Conservation (phyloP, 345 rosid genomes). For the Jatropha curcas region DNA sequence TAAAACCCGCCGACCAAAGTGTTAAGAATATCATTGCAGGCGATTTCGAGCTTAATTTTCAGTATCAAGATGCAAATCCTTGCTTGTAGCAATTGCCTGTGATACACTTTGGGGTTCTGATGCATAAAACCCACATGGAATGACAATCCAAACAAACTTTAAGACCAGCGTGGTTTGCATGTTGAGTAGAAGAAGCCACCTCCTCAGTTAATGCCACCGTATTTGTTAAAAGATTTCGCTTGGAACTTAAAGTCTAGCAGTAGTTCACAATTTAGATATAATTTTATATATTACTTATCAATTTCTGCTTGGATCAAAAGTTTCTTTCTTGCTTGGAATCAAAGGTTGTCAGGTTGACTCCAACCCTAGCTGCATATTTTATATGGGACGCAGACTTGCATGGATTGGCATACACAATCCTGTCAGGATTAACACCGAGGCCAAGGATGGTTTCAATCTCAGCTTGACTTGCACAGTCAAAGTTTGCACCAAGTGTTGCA, state of each 20-base stretch:
- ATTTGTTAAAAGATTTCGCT: conserved; percentile 23
- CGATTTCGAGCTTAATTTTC: conserved; percentile 27
- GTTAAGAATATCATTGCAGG: conserved; percentile 27
- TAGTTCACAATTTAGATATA: conserved; percentile 32
- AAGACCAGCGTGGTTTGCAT: conserved; percentile 19
- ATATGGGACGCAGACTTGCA: conserved; percentile 35
- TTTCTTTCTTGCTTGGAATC: conserved; percentile 36
- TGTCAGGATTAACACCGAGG: conserved; percentile 19
- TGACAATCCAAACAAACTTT: conserved; percentile 24
- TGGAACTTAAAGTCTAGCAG: conserved; percentile 24
- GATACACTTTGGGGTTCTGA: conserved; percentile 16
- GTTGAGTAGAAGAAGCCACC: conserved; percentile 23
- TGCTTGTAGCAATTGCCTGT: conserved; percentile 28
- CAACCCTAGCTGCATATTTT: conserved; percentile 31
- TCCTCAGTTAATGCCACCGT: conserved; percentile 23
- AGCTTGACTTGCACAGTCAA: conserved; percentile 34
- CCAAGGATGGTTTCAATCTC: conserved; percentile 32
- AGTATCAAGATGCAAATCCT: conserved; percentile 24
- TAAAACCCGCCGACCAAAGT: conserved; percentile 40
- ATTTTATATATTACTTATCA: conserved; percentile 31
- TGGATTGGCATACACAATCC: conserved; percentile 35
- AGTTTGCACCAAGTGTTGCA: conserved; percentile 31
- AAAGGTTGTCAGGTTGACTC: conserved; percentile 36
- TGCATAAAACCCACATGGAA: conserved; percentile 35
- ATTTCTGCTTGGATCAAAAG: no score